phyloP scores from a whole-genome alignment of 257 asterid genomes.

The Solanum neorickii region DNA sequence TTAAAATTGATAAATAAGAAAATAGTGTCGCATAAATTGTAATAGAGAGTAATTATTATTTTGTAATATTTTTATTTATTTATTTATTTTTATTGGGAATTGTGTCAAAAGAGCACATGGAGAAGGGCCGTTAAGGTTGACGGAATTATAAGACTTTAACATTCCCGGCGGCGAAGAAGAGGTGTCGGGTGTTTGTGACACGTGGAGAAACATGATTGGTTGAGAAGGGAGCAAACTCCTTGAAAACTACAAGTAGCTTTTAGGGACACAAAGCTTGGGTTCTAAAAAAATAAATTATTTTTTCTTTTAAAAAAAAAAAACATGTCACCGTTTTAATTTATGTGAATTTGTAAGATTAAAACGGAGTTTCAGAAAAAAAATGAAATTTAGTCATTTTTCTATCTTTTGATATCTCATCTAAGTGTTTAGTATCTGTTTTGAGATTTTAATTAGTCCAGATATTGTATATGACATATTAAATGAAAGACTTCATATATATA shows the following conservation, averaged over 20 bases:
- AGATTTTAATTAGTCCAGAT: not conserved
- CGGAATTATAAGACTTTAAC: constrained; percentile 8
- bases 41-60: not conserved
- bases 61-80: too few relatives aligned
- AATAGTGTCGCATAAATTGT: not conserved
- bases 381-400: not conserved
- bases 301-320: not conserved
- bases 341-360: not conserved
- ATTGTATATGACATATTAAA: not conserved
- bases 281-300: not conserved
- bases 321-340: not conserved
- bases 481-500: not conserved
- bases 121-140: constrained; percentile 27
- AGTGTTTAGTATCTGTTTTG: not conserved
- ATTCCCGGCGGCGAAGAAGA: constrained; percentile 45
- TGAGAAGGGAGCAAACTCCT: constrained; percentile 39
- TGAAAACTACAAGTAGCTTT: constrained; percentile 16
- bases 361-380: not conserved
- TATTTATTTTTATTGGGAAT: not conserved
- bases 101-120: constrained; percentile 2
- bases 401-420: not conserved
- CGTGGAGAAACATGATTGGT: constrained; percentile 25
- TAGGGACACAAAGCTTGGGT: constrained; percentile 6
- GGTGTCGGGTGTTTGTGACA: constrained; percentile 58
- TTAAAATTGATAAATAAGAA: not conserved